These are phyloP conservation scores for Pyricularia sp. DNA, from an alignment of 2,329 filamentous ascomycete genomes.

Conservation along the genomic window DNA sequence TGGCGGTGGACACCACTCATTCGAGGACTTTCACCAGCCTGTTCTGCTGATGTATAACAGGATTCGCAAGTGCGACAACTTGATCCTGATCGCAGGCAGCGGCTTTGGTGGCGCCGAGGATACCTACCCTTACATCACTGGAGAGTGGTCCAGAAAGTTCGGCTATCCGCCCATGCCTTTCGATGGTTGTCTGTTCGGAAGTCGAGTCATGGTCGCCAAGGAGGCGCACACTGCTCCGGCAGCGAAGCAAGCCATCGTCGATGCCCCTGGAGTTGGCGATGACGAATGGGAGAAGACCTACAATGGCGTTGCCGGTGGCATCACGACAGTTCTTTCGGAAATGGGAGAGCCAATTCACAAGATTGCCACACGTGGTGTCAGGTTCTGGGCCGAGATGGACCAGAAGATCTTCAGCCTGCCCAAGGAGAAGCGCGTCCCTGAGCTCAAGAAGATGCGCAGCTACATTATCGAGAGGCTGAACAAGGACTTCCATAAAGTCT, in stretches of 20 bases:
- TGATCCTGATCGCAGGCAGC: constrained; percentile 82
- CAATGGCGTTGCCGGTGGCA: constrained; percentile 80
- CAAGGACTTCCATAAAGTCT: constrained; percentile 93
- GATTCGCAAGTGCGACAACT: constrained; percentile 76
- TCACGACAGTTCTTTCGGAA: constrained; percentile 94
- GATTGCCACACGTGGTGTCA: constrained; percentile 88
- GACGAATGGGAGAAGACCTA: constrained; percentile 87
- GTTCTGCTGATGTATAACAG: constrained; percentile 86
- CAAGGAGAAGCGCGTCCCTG: constrained; percentile 83
- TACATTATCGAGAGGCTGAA: constrained; percentile 96
- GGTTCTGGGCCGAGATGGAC: constrained; percentile 98
- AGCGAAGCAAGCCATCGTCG: constrained; percentile 84
- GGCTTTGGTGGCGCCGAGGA: constrained; percentile 86
- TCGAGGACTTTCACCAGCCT: constrained; percentile 90
- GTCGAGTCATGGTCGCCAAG: constrained; percentile 90
- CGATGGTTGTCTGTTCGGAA: constrained; percentile 83
- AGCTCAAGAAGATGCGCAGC: constrained; percentile 78
- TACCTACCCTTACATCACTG: constrained; percentile 86
- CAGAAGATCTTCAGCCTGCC: constrained; percentile 95
- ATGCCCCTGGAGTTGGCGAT: constrained; percentile 75
- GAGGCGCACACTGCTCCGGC: constrained; percentile 81
- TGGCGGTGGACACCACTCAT: constrained; percentile 90
- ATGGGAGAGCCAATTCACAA: constrained; percentile 99
- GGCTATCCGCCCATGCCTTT: constrained; percentile 91
- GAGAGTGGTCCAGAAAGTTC: constrained; percentile 77